phyloP scores from a whole-genome alignment of 495 filamentous ascomycete genomes.

The Echria macrotheca region DNA sequence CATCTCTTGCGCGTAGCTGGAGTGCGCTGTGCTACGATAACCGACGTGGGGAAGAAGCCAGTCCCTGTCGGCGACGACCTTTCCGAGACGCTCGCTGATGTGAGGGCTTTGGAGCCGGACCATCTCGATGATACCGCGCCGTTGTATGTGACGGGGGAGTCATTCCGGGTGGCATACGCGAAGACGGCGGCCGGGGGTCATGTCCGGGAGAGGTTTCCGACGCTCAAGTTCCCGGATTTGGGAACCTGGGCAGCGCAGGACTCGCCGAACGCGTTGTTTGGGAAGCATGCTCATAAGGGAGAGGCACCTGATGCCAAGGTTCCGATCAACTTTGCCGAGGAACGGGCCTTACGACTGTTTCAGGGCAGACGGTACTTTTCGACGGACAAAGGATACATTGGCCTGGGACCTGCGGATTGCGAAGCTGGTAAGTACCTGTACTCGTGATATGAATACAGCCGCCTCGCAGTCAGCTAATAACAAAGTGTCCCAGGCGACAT shows the following conservation, averaged over 20 bases:
- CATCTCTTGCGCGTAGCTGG: not conserved
- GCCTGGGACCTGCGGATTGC: not conserved
- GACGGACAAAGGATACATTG: not conserved
- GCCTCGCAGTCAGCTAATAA: too few relatives aligned
- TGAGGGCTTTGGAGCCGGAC: not conserved
- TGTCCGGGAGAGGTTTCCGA: not conserved
- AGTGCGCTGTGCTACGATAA: not conserved
- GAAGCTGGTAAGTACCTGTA: not conserved
- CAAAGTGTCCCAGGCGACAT: not conserved
- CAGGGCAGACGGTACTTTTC: not conserved
- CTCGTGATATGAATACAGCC: too few relatives aligned
- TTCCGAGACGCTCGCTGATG: not conserved
- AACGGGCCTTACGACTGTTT: not conserved
- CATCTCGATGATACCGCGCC: not conserved
- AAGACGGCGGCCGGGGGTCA: not conserved
- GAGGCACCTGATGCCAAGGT: not conserved
- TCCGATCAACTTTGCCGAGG: not conserved
- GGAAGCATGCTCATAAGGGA: too few relatives aligned
- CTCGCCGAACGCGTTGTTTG: too few relatives aligned
- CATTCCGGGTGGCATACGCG: not conserved
- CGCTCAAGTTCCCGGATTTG: not conserved
- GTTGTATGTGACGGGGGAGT: not conserved
- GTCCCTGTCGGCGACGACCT: not conserved
- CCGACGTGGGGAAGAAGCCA: not conserved
- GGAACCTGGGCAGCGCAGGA: not conserved